Evolutionary conservation across 495 filamentous ascomycete species (phyloP), one percentile per base, ranked within the genome.

Genomic region (Gamarada debralockiae): DNA sequence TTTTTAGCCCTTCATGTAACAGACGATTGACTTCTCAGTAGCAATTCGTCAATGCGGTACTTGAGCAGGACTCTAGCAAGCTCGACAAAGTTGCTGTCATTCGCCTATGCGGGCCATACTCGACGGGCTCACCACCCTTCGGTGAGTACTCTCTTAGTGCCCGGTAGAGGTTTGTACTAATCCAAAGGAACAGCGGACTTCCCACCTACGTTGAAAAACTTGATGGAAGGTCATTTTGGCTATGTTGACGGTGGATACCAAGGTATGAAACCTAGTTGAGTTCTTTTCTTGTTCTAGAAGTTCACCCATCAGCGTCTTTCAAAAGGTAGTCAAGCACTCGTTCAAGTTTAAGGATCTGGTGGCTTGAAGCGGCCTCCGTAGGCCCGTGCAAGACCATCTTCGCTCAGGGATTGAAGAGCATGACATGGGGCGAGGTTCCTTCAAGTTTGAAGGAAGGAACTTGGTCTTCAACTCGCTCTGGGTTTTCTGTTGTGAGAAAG

Each of bases 41-140:
- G 24, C 73, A 76, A 60, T 80, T 80, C 56, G 70, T 80, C 40
- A 80, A 80, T 58, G 75, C 76, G 2, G 72, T 80, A 3, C 62
- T 74, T 7, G 68, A 75, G 53, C 60, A 65, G 37, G 74, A 80
- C 65, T 52, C 67, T 4, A 62, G 67, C 22, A 69, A 71, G 6
- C 60, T 80, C 22, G 67, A 66, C 17, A 63, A 66, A 40, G 76
- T 80, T 8, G 76, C 73, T 23, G 68, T 80, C 12, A 52, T 78
- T 22, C 65, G 76, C 25, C 60, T 80, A 14, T 76, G 68, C 39
- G 70, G 71, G 7, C 66, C 72, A 6, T 78, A 76, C 48, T 50
- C 59, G 6, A 50, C 33, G 41, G 68, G 75, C 48, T 64, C 71
- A 15, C 74, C 74, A 13, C 75, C 76, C 7, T 76, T 76, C 47